Percentiles rank a stretch among this genome's conserved stretches.
Evolutionary conservation across 1,139 yeast genomes (phyloP).

Genomic region (Hemisphaericaspora xylofermentans): DNA sequence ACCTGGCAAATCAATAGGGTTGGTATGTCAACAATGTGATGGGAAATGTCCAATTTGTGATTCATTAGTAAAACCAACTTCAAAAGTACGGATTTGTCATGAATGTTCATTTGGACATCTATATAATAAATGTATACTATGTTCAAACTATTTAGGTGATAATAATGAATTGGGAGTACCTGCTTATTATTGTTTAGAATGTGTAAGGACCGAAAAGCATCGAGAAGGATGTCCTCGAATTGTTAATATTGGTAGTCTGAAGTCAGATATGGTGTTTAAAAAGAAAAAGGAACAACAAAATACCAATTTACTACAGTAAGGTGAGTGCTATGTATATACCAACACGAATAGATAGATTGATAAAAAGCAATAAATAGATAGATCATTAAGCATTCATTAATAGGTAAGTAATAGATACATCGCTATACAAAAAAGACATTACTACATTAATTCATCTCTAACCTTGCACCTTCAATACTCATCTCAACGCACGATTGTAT

Average conservation of each 20-base stretch:
- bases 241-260: conserved; percentile 73
- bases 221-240: conserved; percentile 94
- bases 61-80: conserved; percentile 74
- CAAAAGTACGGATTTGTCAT: conserved; percentile 75
- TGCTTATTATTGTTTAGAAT: conserved; percentile 85
- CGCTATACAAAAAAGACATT: no score
- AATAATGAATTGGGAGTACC: conserved; percentile 44
- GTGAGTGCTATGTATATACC: neutral
- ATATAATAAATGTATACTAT: conserved; percentile 67
- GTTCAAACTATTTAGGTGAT: conserved; percentile 58
- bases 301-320: conserved; percentile 2
- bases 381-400: neutral
- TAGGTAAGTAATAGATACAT: neutral
- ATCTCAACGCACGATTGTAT: conserved; percentile 36
- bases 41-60: conserved; percentile 93
- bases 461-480: conserved; percentile 28
- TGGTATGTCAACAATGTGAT: conserved; percentile 81
- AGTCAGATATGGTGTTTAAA: conserved; percentile 67
- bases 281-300: conserved; percentile 25
- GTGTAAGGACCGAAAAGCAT: conserved; percentile 76
- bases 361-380: neutral
- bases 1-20: conserved; percentile 73
- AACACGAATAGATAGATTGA: neutral
- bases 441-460: conserved; percentile 15
- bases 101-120: conserved; percentile 78